These are phyloP conservation scores for Scleromitrula shiraiana DNA, from an alignment of 2,329 filamentous ascomycete genomes.

Conservation along the genomic window DNA sequence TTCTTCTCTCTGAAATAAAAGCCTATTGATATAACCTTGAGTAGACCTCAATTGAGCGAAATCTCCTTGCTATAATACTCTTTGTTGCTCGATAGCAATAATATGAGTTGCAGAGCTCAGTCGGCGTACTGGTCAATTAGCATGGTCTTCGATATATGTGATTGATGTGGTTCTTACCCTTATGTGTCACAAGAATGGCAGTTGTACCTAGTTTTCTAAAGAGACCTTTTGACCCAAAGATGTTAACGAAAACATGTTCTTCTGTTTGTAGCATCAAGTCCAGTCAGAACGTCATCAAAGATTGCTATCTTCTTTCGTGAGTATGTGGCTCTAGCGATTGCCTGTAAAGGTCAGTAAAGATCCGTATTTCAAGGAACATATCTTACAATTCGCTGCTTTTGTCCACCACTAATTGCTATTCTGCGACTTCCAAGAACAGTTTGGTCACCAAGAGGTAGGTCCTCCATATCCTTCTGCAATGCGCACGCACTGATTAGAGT, in stretches of 20 bases:
- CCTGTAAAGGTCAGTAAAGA: too few species aligned
- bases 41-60: not conserved
- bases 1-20: not conserved
- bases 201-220: not conserved
- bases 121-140: conserved; percentile 13
- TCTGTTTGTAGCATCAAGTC: conserved; percentile 15
- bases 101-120: conserved; percentile 32
- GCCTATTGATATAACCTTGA: not conserved
- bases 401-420: conserved; percentile 13
- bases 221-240: conserved; percentile 2
- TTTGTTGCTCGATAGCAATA: conserved; percentile 27
- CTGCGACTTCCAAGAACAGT: conserved; percentile 19
- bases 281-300: conserved; percentile 21
- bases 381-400: conserved; percentile 15
- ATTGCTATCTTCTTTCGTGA: conserved; percentile 6
- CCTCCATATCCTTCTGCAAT: conserved; percentile 19
- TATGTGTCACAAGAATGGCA: conserved; percentile 14
- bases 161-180: not conserved
- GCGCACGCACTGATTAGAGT: conserved; percentile 20
- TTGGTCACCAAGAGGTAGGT: conserved; percentile 16
- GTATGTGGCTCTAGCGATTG: conserved; percentile 20
- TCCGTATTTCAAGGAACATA: too few species aligned
- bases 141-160: not conserved
- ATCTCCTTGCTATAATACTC: conserved; percentile 29
- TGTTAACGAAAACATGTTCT: conserved; percentile 1